A percentile compares a stretch with the other conserved stretches of the same genome.
Evolutionary conservation across 2,329 filamentous ascomycete genomes (phyloP).

Genomic region (Lecanicillium sp.): DNA sequence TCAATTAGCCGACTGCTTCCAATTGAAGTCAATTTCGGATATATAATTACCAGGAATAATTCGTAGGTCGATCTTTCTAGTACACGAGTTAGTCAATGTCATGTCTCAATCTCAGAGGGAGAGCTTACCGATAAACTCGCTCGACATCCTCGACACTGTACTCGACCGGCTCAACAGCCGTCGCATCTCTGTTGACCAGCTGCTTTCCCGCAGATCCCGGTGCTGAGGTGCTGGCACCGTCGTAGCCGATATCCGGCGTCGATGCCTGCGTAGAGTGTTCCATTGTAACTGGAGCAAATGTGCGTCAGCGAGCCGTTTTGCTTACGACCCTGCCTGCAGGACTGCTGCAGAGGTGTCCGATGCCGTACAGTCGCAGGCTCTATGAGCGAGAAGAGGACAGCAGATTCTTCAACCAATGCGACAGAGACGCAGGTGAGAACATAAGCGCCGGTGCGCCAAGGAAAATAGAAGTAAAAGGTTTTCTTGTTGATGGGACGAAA

Average conservation of each 20-base stretch:
- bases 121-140: slow-evolving; percentile 42
- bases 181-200: not conserved
- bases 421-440: not conserved
- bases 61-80: slow-evolving; percentile 49
- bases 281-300: not conserved
- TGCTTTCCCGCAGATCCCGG: not conserved
- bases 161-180: slow-evolving; percentile 21
- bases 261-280: not conserved
- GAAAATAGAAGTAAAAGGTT: not conserved
- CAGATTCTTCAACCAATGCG: not conserved
- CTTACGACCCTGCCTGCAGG: not conserved
- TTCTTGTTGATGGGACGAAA: not conserved
- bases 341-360: not conserved
- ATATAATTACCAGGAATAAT: slow-evolving; percentile 49
- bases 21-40: not conserved
- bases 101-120: not conserved
- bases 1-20: no score
- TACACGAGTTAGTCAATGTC: not conserved
- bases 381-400: not conserved
- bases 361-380: not conserved
- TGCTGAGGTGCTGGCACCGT: not conserved
- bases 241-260: slow-evolving; percentile 2
- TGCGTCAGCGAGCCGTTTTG: not conserved
- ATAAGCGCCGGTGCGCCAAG: not conserved
- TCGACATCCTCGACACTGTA: slow-evolving; percentile 49